Conservation (phyloP, 441 rosid species). For the Jatropha multifida region DNA sequence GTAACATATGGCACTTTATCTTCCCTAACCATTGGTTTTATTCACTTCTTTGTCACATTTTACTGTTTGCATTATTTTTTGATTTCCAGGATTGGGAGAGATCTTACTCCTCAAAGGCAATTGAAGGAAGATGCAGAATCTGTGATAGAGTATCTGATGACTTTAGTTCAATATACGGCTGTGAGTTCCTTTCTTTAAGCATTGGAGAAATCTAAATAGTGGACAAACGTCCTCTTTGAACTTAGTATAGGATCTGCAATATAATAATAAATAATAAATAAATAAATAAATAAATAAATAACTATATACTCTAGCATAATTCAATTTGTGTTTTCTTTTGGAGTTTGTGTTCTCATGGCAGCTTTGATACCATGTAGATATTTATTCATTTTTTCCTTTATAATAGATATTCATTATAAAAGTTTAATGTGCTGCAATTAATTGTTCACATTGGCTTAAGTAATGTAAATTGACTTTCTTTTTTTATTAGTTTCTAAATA, state of each 20-base stretch:
- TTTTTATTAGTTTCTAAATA: no score
- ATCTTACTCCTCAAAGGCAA: constrained; percentile 55
- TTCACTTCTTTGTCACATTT: background rate
- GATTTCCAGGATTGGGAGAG: constrained; percentile 59
- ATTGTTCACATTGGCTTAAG: no score
- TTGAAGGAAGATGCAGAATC: constrained; percentile 81
- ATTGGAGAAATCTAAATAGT: background rate
- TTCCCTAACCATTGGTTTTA: constrained; percentile 6
- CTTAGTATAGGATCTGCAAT: background rate
- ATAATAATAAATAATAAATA: no score
- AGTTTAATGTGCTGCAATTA: no score
- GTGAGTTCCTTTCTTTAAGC: constrained; percentile 44
- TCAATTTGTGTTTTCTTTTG: no score
- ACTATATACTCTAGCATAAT: background rate
- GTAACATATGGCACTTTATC: constrained; percentile 33
- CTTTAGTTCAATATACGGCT: constrained; percentile 79
- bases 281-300: background rate
- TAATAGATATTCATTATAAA: no score
- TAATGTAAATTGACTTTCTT: no score
- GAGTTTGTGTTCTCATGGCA: no score
- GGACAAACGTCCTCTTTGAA: background rate
- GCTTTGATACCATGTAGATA: no score
- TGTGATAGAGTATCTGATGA: constrained; percentile 63
- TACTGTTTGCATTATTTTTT: constrained; percentile 8
- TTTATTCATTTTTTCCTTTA: no score